These are phyloP conservation scores for Porodaedalea pini DNA, from an alignment of 1,284 basidiomycete genomes.

Conservation along the genomic window DNA sequence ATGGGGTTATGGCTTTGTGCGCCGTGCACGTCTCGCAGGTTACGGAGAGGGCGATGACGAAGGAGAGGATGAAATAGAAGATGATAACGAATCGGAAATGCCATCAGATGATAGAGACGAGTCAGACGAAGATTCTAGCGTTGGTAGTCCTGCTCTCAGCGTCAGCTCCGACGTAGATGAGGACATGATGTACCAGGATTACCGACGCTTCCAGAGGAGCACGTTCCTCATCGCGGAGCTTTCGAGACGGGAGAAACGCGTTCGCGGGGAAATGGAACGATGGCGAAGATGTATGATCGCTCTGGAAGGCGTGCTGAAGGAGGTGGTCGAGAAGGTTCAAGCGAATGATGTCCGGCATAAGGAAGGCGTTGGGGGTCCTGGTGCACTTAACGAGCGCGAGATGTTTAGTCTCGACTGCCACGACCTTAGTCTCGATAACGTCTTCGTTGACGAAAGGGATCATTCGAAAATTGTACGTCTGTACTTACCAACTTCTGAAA, in stretches of 20 bases:
- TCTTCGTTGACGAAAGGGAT: conserved; percentile 72
- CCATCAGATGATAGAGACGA: conserved; percentile 71
- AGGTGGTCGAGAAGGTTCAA: conserved; percentile 6
- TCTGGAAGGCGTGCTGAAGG: conserved; percentile 33
- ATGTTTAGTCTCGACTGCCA: conserved; percentile 74
- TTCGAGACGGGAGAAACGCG: conserved; percentile 53
- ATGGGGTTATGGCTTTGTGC: conserved; percentile 19
- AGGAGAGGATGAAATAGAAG: conserved; percentile 64
- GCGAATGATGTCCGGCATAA: conserved; percentile 22
- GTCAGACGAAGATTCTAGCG: conserved; percentile 67
- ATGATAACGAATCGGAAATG: conserved; percentile 61
- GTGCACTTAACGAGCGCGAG: conserved; percentile 35
- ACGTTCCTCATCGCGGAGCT: conserved; percentile 73
- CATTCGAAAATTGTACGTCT: conserved; percentile 61
- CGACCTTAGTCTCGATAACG: conserved; percentile 74
- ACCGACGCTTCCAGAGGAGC: conserved; percentile 68
- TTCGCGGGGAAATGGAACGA: conserved; percentile 63
- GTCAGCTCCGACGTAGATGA: conserved; percentile 24
- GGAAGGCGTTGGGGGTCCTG: conserved; percentile 21
- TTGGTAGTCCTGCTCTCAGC: conserved; percentile 10
- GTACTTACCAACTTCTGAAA: conserved; percentile 13
- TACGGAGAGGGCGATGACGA: conserved; percentile 8
- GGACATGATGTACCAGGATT: conserved; percentile 66
- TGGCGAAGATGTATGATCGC: conserved; percentile 65
- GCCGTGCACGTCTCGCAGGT: conserved; percentile 8